Percentiles rank a stretch among this genome's conserved stretches.
Conservation (phyloP, 257 asterid species). For the Ehretia macrophylla region DNA sequence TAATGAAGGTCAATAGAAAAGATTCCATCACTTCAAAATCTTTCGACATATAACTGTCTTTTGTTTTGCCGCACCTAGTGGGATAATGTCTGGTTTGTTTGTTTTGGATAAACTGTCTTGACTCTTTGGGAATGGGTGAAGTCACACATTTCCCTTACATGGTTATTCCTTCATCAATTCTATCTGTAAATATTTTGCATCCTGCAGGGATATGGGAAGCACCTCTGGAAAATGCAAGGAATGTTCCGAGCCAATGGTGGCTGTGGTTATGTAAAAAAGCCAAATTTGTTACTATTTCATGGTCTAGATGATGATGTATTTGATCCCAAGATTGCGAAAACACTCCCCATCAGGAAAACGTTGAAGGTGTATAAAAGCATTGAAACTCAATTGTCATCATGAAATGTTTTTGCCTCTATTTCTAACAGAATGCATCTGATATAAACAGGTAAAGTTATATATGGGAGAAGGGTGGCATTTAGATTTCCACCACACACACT, state of each 20-base stretch:
- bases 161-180: no score
- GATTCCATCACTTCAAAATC: not conserved
- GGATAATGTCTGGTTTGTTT: no score
- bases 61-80: no score
- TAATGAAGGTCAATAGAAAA: no score
- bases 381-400: no score
- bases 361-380: slow-evolving; percentile 23
- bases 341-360: slow-evolving; percentile 28
- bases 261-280: slow-evolving; percentile 45
- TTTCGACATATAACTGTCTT: no score
- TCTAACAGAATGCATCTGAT: not conserved
- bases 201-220: slow-evolving; percentile 38
- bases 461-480: slow-evolving; percentile 57
- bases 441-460: slow-evolving; percentile 35
- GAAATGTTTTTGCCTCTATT: not conserved
- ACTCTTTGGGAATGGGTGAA: no score
- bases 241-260: slow-evolving; percentile 50
- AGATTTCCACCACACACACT: slow-evolving; percentile 39
- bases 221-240: slow-evolving; percentile 48
- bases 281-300: slow-evolving; percentile 25
- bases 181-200: not conserved
- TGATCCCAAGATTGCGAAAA: slow-evolving; percentile 22
- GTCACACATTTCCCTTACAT: no score
- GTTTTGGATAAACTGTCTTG: no score
- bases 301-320: slow-evolving; percentile 18